Percentiles rank a stretch among this genome's conserved stretches.
Conservation (phyloP, 768 basidiomycete genomes). For the Suillus paluster region DNA sequence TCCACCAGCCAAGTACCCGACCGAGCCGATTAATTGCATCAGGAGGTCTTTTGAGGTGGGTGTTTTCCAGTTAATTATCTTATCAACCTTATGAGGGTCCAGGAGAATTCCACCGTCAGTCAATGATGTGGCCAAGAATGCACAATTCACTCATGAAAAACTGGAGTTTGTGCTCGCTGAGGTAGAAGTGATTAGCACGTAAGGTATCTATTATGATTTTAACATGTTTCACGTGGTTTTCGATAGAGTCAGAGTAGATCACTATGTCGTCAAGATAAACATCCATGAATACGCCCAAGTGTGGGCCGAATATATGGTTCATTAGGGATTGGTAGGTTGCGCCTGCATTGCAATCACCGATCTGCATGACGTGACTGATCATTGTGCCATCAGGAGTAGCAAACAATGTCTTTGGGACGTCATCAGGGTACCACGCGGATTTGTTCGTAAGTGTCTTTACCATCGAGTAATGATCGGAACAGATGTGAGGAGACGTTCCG, state of each 20-base stretch:
- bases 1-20: constrained; percentile 40
- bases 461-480: constrained; percentile 31
- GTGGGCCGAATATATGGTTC: constrained; percentile 42
- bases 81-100: constrained; percentile 49
- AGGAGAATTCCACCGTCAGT: constrained; percentile 43
- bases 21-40: constrained; percentile 36
- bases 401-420: constrained; percentile 33
- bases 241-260: constrained; percentile 35
- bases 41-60: constrained; percentile 40
- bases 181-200: constrained; percentile 38
- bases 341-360: constrained; percentile 34
- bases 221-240: constrained; percentile 37
- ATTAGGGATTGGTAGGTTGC: constrained; percentile 50
- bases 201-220: constrained; percentile 41
- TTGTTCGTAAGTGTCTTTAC: constrained; percentile 38
- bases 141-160: constrained; percentile 36
- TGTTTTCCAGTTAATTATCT: constrained; percentile 38
- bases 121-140: constrained; percentile 41
- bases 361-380: constrained; percentile 44
- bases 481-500: constrained; percentile 23
- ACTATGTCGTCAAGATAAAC: constrained; percentile 42
- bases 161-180: constrained; percentile 40
- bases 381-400: constrained; percentile 48
- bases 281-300: constrained; percentile 38
- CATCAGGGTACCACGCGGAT: constrained; percentile 29